Conservation (phyloP, 108 stramenopile genomes). For the Cyclostephanos tholiformis region DNA sequence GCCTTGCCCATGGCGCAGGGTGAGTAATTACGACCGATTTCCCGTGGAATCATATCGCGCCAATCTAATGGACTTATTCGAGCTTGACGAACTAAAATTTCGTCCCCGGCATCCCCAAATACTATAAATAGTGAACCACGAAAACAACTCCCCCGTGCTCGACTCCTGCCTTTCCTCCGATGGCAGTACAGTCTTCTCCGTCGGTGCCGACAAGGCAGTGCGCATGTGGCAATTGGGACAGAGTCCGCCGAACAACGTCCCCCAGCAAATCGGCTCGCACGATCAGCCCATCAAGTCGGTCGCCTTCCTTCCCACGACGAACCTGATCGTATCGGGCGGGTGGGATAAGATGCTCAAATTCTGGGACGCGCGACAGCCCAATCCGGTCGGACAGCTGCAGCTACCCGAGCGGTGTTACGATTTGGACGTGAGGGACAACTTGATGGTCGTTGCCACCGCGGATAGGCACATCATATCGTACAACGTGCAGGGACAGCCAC, state of each 20-base stretch:
- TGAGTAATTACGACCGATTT: constrained; percentile 33
- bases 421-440: constrained; percentile 80
- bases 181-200: constrained; percentile 79
- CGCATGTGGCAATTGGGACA: constrained; percentile 89
- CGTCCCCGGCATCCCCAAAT: neutral
- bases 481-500: constrained; percentile 74
- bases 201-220: constrained; percentile 81
- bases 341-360: constrained; percentile 88
- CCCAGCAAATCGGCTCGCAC: constrained; percentile 89
- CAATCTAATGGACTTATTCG: too few relatives aligned
- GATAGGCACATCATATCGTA: constrained; percentile 79
- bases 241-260: constrained; percentile 58
- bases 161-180: constrained; percentile 75
- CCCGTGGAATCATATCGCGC: too few relatives aligned
- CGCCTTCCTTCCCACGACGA: constrained; percentile 60
- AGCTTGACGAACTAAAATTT: neutral
- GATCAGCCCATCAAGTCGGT: constrained; percentile 80
- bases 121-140: constrained; percentile 66
- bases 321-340: constrained; percentile 79
- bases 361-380: constrained; percentile 88
- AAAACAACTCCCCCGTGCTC: constrained; percentile 66
- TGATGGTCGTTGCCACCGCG: constrained; percentile 87
- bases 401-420: constrained; percentile 87
- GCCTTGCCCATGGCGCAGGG: constrained; percentile 80
- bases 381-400: constrained; percentile 72